Conservation (phyloP, 306 rosid species). For the Inga oerstediana region DNA sequence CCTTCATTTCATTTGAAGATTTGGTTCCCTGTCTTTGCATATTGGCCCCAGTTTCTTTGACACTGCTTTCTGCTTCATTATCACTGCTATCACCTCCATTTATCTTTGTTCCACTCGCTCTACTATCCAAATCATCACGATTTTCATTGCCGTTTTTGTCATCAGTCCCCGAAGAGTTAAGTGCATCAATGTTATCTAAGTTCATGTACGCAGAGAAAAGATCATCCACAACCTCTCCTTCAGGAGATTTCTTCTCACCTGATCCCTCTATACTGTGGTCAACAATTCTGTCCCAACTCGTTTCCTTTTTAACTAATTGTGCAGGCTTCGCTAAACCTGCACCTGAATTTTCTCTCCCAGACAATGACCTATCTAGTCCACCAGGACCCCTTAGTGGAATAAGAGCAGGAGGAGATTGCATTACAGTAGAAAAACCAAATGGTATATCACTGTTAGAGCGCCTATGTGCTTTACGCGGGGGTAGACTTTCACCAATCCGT, state of each 20-base stretch:
- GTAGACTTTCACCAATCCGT: constrained; percentile 54
- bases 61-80: constrained; percentile 88
- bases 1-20: constrained; percentile 64
- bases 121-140: constrained; percentile 95
- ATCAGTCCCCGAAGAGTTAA: constrained; percentile 72
- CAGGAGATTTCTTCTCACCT: constrained; percentile 85
- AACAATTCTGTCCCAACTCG: constrained; percentile 52
- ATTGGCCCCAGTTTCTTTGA: constrained; percentile 65
- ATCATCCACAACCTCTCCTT: constrained; percentile 90
- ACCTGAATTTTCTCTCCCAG: constrained; percentile 44
- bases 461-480: constrained; percentile 85
- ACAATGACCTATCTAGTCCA: constrained; percentile 47
- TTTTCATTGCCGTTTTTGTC: constrained; percentile 71
- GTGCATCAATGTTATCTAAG: constrained; percentile 73
- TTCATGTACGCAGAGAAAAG: constrained; percentile 91
- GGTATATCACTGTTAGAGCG: constrained; percentile 93
- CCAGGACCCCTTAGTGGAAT: constrained; percentile 54
- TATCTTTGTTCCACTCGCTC: constrained; percentile 87
- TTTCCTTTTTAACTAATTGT: constrained; percentile 66
- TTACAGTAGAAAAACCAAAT: constrained; percentile 70
- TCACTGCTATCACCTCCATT: constrained; percentile 93
- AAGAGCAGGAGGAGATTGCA: constrained; percentile 74
- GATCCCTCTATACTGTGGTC: constrained; percentile 64
- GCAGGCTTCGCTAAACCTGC: constrained; percentile 45
- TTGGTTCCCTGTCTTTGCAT: constrained; percentile 47